Evolutionary conservation across 768 basidiomycete species (phyloP).

Genomic region (Lactarius sp.): DNA sequence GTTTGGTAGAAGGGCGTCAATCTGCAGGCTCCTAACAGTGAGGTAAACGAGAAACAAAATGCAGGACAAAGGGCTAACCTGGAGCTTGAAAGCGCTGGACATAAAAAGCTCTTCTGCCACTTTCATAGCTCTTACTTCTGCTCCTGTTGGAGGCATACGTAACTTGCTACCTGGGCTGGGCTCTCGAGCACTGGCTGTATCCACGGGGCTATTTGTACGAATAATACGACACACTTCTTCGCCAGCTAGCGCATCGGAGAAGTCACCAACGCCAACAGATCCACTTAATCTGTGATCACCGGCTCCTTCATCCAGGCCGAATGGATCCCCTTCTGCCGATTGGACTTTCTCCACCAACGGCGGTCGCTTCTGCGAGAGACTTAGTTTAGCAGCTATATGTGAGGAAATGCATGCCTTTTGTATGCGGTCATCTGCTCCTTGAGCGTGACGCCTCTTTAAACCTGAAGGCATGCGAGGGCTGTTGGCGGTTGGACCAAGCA

Average conservation of each 20-base stretch:
- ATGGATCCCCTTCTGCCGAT: not conserved
- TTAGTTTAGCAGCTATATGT: not conserved
- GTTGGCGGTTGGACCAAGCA: not conserved
- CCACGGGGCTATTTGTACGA: not conserved
- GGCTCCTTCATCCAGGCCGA: not conserved
- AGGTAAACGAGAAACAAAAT: constrained; percentile 1
- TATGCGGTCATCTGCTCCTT: not conserved
- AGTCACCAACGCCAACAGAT: not conserved
- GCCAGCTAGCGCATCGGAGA: not conserved
- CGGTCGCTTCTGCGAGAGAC: not conserved
- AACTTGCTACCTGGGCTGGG: constrained; percentile 10
- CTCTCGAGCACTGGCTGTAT: not conserved
- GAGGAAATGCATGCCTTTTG: not conserved
- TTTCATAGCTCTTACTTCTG: constrained; percentile 66
- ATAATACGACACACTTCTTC: not conserved
- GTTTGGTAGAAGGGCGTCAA: constrained; percentile 75
- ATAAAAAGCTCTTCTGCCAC: constrained; percentile 70
- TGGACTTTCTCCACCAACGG: not conserved
- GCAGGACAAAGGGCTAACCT: constrained; percentile 41
- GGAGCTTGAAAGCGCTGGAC: constrained; percentile 80
- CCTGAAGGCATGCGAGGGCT: constrained; percentile 2
- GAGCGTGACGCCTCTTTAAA: constrained; percentile 2
- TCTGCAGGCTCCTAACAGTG: constrained; percentile 38
- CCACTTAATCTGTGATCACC: not conserved
- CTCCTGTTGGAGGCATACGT: constrained; percentile 58